Evolutionary conservation across 2,329 filamentous ascomycete species (phyloP), one percentile per base, ranked within the genome.

Genomic region (Apiospora aurea): DNA sequence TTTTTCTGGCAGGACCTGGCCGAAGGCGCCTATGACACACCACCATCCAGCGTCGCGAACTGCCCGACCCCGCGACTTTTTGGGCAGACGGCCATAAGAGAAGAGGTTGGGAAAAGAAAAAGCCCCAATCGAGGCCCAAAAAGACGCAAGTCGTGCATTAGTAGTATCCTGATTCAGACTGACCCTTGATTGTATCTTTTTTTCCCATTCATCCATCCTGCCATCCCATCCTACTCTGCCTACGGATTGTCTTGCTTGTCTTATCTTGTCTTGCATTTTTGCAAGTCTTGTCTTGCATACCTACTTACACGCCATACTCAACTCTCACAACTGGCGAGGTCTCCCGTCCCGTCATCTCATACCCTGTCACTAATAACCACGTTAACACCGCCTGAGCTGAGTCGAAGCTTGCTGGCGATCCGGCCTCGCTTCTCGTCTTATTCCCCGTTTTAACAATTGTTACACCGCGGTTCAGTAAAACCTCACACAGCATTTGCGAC

Each of bases 51-150:
- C 66, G 41, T 64, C 44, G 66, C 43, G 41, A 68, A 68, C 57
- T 64, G 66, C 66, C 66, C 66, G 66, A 68, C 66, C 66, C 66
- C 66, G 66, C 66, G 66, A 68, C 66, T 68, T 68, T 68, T 68
- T 68, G 57, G 57, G 57, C 21, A 64, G 66, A 47, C 57, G 29
- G 44, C 24, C 38, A 44, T 29, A 51, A 53, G 57, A 64, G 64
- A 68, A 66, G 70, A 71, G 70, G 70, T 51, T 71, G 70, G 70
- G 70, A 41, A 68, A 26, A 34, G n/a, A 29, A 66, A 67, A 29
- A 26, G 4, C 57, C 29, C 57, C 57, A 64, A 64, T 64, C 34
- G 13, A 41, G 11, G 34, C 43, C 61, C 61, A 21, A 24, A 69
- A 69, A 38, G 67, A 38, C 61, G 57, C 46, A 46, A 43, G 57